Evolutionary conservation across 306 rosid genomes (phyloP), one percentile per base, ranked within the genome.

Genomic region (Vigna mungo): DNA sequence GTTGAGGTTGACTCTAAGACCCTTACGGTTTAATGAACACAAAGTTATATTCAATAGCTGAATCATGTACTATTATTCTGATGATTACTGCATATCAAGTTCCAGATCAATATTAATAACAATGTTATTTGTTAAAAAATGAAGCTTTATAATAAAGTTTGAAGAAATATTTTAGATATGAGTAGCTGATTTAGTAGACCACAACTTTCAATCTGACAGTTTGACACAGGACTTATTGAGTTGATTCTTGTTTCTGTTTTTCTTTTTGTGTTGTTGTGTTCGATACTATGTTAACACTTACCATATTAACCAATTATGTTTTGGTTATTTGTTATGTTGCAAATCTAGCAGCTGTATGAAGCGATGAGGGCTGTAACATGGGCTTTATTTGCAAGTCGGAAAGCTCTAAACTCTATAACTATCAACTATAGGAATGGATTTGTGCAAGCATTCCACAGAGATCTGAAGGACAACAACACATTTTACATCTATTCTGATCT

Each of bases 361-460:
- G 85, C 96, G 15, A 96, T 92, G 98, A 92, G 76, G 78, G 97
- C 88, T 7, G 83, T 88, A 49, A 96, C 99, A 9, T 96, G 99
- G 98, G 92, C 97, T 6, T 51, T 92, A n/a, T 96, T 96, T 80
- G 90, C 89, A 1, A 96, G 98, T 67, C 87, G 91, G 5, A 92
- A 87, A 82, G 98, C 99, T 80, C 91, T 96, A 17, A 89, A 88
- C 77, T 96, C 99, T 15, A 96, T 96, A 81, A 96, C 99, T 2
- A 91, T 96, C 79, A 96, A 88, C 46, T 96, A 92, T 75, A 89
- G 78, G 78, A 92, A 96, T 47, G 99, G 99, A 71, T 96, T 96
- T 86, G 98, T 96, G 30, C 99, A 96, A 46, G 97, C 98, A 62
- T 96, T 96, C 65, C 98, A 96, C 59, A 90, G 99, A 81, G 98